Conservation (phyloP, 768 basidiomycete genomes). For the Rhizopogon vulgaris region DNA sequence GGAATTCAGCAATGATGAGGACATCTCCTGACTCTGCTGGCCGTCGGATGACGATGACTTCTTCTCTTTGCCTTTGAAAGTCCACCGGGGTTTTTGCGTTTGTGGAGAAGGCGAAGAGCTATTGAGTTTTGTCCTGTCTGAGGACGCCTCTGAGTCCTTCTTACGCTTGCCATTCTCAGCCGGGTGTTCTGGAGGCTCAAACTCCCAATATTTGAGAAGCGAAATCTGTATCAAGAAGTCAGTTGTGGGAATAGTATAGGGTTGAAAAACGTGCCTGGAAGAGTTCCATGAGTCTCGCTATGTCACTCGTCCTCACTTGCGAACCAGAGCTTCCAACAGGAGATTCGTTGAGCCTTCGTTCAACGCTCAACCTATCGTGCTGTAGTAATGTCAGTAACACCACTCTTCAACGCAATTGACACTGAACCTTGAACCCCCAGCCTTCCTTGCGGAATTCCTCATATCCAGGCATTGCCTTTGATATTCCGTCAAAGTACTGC, state of each 20-base stretch:
- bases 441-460: conserved; percentile 70
- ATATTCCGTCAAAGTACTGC: conserved; percentile 66
- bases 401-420: neutral
- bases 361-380: conserved; percentile 74
- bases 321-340: conserved; percentile 35
- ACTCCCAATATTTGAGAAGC: conserved; percentile 68
- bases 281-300: conserved; percentile 79
- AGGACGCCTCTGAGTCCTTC: conserved; percentile 28
- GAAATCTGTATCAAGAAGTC: conserved; percentile 41
- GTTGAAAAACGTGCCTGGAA: conserved; percentile 48
- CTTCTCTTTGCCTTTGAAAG: conserved; percentile 20
- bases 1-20: conserved; percentile 21
- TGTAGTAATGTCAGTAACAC: conserved; percentile 22
- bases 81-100: conserved; percentile 22
- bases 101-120: conserved; percentile 19
- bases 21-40: conserved; percentile 25
- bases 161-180: conserved; percentile 6
- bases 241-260: neutral
- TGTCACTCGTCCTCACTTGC: conserved; percentile 67
- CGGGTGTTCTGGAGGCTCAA: conserved; percentile 35
- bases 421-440: conserved; percentile 70
- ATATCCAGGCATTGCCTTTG: conserved; percentile 52
- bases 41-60: conserved; percentile 18
- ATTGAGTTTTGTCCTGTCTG: conserved; percentile 39
- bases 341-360: conserved; percentile 50